Evolutionary conservation across 441 rosid species (phyloP).

Genomic region (Francoa sonchifolia): DNA sequence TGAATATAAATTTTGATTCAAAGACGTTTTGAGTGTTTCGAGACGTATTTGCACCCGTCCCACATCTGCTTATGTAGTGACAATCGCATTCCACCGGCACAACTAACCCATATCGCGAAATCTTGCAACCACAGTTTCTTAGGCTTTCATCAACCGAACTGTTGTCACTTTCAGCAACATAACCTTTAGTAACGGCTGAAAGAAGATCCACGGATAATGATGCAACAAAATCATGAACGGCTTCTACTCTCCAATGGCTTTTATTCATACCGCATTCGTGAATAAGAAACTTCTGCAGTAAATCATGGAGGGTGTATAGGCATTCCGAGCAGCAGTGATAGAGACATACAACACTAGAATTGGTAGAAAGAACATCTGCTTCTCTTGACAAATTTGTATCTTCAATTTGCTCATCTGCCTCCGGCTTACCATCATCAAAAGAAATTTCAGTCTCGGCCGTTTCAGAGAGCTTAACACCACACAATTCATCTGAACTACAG

Average conservation of each 20-base stretch:
- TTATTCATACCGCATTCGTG: conserved; percentile 30
- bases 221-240: conserved; percentile 58
- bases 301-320: conserved; percentile 29
- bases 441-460: conserved; percentile 2
- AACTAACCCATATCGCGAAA: conserved; percentile 18
- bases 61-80: conserved; percentile 26
- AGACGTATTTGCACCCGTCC: conserved; percentile 15
- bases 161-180: conserved; percentile 17
- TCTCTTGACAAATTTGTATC: conserved; percentile 17
- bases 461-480: conserved; percentile 7
- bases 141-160: conserved; percentile 15
- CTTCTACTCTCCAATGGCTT: conserved; percentile 35
- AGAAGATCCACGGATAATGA: conserved; percentile 59
- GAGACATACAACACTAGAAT: conserved; percentile 31
- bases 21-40: conserved; percentile 16
- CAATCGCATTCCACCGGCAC: conserved; percentile 41
- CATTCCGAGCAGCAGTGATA: conserved; percentile 68
- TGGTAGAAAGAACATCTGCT: conserved; percentile 18
- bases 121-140: conserved; percentile 32
- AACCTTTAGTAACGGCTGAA: conserved; percentile 42
- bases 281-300: conserved; percentile 41
- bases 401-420: conserved; percentile 12
- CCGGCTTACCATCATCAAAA: conserved; percentile 15
- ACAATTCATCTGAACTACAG: conserved; percentile 16
- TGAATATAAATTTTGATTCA: conserved; percentile 40